These are phyloP conservation scores for Spirogloea muscicola DNA, from an alignment of 139 green algal genomes.

Conservation along the genomic window DNA sequence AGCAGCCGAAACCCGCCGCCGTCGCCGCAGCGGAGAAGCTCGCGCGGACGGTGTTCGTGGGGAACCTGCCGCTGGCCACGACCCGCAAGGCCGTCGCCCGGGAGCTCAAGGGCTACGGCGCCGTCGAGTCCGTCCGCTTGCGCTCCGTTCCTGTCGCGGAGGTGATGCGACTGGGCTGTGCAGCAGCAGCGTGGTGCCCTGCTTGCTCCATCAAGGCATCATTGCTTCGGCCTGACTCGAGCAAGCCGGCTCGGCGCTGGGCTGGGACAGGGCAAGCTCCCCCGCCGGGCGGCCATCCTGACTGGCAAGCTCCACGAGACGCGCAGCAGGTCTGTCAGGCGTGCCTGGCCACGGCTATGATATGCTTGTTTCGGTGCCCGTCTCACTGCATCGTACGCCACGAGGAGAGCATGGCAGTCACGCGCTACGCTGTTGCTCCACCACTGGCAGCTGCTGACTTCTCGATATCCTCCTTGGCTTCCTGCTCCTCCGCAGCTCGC, in stretches of 20 bases:
- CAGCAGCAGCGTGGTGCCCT: no score
- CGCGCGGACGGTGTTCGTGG: slow-evolving; percentile 81
- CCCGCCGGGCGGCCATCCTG: slow-evolving; percentile 55
- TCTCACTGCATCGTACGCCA: no score
- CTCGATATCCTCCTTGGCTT: neutral
- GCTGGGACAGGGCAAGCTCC: slow-evolving; percentile 50
- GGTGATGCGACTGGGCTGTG: no score
- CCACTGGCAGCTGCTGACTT: neutral
- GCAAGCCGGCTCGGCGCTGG: no score
- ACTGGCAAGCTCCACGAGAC: slow-evolving; percentile 24
- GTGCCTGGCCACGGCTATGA: neutral
- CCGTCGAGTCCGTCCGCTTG: slow-evolving; percentile 71
- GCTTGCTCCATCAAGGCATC: no score
- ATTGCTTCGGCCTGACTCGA: no score
- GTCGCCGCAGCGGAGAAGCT: slow-evolving; percentile 33
- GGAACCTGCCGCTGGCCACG: slow-evolving; percentile 71
- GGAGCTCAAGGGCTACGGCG: slow-evolving; percentile 60
- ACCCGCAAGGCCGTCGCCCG: slow-evolving; percentile 60
- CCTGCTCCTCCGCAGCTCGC: slow-evolving; percentile 12
- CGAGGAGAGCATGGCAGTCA: neutral
- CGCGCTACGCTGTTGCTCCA: neutral
- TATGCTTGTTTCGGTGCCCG: neutral
- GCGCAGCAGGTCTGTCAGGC: neutral
- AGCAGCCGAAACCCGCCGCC: no score
- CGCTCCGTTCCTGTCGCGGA: slow-evolving; percentile 67